Evolutionary conservation across 495 filamentous ascomycete species (phyloP).

Genomic region (Penicillium roqueforti): DNA sequence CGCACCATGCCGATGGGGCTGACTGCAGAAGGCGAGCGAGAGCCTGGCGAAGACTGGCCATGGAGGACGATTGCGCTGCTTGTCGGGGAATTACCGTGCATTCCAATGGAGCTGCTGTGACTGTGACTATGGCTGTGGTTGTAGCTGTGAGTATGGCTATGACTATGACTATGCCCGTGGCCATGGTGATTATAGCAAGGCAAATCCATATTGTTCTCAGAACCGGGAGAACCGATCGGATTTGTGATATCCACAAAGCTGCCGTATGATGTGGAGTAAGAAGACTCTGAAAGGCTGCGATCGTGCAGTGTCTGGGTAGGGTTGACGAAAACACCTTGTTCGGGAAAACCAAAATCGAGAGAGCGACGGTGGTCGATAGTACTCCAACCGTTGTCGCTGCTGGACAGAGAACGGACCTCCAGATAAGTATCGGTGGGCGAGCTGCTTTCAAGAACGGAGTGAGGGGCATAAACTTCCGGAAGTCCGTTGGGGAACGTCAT

Average conservation of each 20-base stretch:
- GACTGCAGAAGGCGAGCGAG: constrained; percentile 51
- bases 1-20: constrained; percentile 67
- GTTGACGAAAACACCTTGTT: constrained; percentile 69
- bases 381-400: constrained; percentile 82
- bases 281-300: constrained; percentile 79
- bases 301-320: constrained; percentile 80
- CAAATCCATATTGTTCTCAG: constrained; percentile 61
- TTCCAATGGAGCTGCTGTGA: constrained; percentile 34
- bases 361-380: constrained; percentile 61
- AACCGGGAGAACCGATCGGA: constrained; percentile 64
- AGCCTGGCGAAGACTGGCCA: constrained; percentile 40
- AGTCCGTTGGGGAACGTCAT: constrained; percentile 55
- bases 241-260: constrained; percentile 78
- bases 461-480: constrained; percentile 48
- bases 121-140: constrained; percentile 18
- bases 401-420: constrained; percentile 77
- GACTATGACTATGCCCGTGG: constrained; percentile 25
- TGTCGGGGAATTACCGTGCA: constrained; percentile 22
- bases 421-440: constrained; percentile 80
- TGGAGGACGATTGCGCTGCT: constrained; percentile 40
- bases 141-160: constrained; percentile 11
- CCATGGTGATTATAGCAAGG: constrained; percentile 40
- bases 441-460: constrained; percentile 57
- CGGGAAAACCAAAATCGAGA: constrained; percentile 49
- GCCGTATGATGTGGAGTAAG: constrained; percentile 67